A percentile compares a stretch with the other conserved stretches of the same genome.
phyloP scores from a whole-genome alignment of 1,139 yeast species.

The Spathaspora sp. region DNA sequence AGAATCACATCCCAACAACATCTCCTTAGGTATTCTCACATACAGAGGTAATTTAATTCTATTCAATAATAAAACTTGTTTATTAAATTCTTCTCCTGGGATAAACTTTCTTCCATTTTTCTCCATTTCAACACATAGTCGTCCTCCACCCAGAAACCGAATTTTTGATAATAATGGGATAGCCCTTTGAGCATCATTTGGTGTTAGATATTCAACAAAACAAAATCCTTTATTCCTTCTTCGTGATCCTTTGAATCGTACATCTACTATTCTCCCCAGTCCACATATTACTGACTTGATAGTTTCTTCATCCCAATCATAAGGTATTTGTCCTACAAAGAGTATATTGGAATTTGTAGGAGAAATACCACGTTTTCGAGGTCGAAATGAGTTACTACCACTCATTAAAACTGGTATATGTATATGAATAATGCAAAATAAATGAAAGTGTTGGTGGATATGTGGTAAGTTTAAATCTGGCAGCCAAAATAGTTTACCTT shows the following conservation, averaged over 20 bases:
- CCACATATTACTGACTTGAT: slow-evolving; percentile 61
- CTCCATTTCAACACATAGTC: slow-evolving; percentile 55
- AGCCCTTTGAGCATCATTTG: slow-evolving; percentile 54
- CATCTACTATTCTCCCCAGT: slow-evolving; percentile 61
- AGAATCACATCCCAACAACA: slow-evolving; percentile 21
- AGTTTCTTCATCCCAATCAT: slow-evolving; percentile 60
- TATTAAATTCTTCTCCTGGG: slow-evolving; percentile 22
- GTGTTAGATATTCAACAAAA: slow-evolving; percentile 55
- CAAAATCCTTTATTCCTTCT: slow-evolving; percentile 70
- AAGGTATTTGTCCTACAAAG: slow-evolving; percentile 61
- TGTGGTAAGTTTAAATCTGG: background rate
- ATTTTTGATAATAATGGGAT: slow-evolving; percentile 42
- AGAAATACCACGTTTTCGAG: background rate
- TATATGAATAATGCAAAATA: background rate
- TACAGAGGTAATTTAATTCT: slow-evolving; percentile 50
- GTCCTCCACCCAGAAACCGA: slow-evolving; percentile 19
- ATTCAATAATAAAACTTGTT: slow-evolving; percentile 41
- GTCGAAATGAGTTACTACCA: background rate
- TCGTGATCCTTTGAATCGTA: slow-evolving; percentile 59
- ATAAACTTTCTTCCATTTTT: slow-evolving; percentile 50
- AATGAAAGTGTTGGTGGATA: background rate
- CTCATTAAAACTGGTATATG: background rate
- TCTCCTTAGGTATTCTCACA: slow-evolving; percentile 55
- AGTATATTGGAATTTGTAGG: slow-evolving; percentile 33
- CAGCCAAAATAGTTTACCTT: background rate